A percentile compares a stretch with the other conserved stretches of the same genome.
phyloP scores from a whole-genome alignment of 2,329 filamentous ascomycete species.

The Exophiala viscosa region DNA sequence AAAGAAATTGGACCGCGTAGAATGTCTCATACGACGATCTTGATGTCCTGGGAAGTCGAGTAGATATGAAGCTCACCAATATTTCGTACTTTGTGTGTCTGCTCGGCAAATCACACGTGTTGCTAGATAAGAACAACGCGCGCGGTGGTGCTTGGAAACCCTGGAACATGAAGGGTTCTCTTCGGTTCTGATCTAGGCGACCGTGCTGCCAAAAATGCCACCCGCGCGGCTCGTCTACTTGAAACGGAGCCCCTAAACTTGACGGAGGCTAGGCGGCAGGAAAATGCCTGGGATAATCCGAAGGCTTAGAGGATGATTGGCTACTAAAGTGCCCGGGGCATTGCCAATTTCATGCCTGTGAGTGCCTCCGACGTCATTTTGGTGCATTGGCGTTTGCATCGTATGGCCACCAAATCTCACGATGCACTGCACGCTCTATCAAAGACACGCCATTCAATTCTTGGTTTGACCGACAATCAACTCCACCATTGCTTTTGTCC shows the following conservation, averaged over 20 bases:
- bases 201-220: background rate
- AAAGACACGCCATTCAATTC: background rate
- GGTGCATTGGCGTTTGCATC: background rate
- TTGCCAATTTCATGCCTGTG: background rate
- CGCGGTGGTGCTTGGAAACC: background rate
- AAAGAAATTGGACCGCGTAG: no score
- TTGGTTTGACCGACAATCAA: background rate
- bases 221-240: background rate
- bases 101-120: no score
- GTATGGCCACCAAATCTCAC: no score
- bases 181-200: background rate
- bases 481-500: constrained; percentile 1
- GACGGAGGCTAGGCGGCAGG: background rate
- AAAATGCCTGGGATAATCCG: background rate
- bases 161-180: background rate
- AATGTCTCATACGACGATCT: no score
- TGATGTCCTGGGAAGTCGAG: no score
- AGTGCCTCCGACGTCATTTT: constrained; percentile 1
- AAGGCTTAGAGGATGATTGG: background rate
- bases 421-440: no score
- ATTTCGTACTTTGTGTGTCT: no score
- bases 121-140: no score
- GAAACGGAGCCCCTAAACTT: constrained; percentile 1
- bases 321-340: background rate
- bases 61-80: no score